Conservation (phyloP, 495 filamentous ascomycete species). For the Aspergillus carlsbadensis region DNA sequence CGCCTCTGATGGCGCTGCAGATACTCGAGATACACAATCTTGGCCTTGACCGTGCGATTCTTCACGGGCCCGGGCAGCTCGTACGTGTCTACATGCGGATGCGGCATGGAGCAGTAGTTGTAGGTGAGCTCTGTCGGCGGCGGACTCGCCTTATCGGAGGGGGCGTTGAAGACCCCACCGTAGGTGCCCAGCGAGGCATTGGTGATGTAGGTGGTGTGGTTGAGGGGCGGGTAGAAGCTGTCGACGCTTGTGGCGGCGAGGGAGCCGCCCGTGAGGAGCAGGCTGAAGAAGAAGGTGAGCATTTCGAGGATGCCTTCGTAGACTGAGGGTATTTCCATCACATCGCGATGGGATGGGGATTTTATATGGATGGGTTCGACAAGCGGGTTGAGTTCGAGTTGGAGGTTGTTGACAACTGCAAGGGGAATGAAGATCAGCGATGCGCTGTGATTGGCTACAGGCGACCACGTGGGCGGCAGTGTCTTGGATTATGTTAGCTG, state of each 20-base stretch:
- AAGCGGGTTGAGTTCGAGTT: too few relatives aligned
- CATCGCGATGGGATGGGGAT: too few relatives aligned
- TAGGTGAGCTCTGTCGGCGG: constrained; percentile 29
- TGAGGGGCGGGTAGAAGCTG: constrained; percentile 42
- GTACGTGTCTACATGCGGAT: constrained; percentile 39
- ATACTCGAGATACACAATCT: constrained; percentile 42
- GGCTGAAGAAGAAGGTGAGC: background rate
- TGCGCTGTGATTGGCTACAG: too few relatives aligned
- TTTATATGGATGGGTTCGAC: too few relatives aligned
- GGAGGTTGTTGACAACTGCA: too few relatives aligned
- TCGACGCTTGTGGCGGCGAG: constrained; percentile 26
- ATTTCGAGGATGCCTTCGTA: constrained; percentile 14
- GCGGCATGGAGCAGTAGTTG: constrained; percentile 48
- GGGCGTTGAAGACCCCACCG: constrained; percentile 40
- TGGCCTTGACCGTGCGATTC: constrained; percentile 28
- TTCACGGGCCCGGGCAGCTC: constrained; percentile 27
- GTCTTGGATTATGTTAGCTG: too few relatives aligned
- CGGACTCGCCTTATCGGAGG: constrained; percentile 27
- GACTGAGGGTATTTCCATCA: background rate
- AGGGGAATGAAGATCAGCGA: too few relatives aligned
- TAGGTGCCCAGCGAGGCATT: constrained; percentile 40
- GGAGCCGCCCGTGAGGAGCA: background rate
- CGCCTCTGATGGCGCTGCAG: constrained; percentile 44
- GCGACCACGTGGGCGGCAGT: too few relatives aligned
- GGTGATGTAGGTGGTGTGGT: constrained; percentile 39